Conservation (phyloP, 805 yeast genomes). For the Candida sithepensis region DNA sequence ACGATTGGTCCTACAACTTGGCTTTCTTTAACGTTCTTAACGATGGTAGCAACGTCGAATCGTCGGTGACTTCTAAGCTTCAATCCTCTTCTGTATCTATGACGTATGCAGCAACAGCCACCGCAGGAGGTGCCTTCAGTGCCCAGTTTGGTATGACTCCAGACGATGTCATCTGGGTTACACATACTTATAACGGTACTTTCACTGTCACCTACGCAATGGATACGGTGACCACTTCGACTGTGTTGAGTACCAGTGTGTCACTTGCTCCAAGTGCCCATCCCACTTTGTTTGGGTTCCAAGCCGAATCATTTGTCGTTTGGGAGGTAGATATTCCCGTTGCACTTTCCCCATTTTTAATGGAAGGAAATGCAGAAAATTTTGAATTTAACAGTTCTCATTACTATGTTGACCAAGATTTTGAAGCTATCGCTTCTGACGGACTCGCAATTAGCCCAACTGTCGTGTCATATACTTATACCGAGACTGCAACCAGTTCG, state of each 20-base stretch:
- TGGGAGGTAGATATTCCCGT: constrained; percentile 5
- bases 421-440: neutral
- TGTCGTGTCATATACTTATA: neutral
- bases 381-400: neutral
- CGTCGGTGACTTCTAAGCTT: neutral
- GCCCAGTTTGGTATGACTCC: constrained; percentile 10
- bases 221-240: neutral
- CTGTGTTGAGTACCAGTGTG: neutral
- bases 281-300: constrained; percentile 4
- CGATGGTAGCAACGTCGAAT: neutral
- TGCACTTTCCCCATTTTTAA: constrained; percentile 1
- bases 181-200: neutral
- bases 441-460: neutral
- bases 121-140: constrained; percentile 4
- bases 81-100: constrained; percentile 3
- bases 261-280: neutral
- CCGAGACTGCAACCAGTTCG: neutral
- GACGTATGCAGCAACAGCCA: constrained; percentile 2
- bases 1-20: constrained; percentile 6
- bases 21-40: constrained; percentile 2
- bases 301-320: constrained; percentile 1
- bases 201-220: neutral
- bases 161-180: neutral
- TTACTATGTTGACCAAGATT: neutral
- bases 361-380: neutral